Evolutionary conservation across 305 asterid species (phyloP).

Genomic region (Fraxinus sp.): DNA sequence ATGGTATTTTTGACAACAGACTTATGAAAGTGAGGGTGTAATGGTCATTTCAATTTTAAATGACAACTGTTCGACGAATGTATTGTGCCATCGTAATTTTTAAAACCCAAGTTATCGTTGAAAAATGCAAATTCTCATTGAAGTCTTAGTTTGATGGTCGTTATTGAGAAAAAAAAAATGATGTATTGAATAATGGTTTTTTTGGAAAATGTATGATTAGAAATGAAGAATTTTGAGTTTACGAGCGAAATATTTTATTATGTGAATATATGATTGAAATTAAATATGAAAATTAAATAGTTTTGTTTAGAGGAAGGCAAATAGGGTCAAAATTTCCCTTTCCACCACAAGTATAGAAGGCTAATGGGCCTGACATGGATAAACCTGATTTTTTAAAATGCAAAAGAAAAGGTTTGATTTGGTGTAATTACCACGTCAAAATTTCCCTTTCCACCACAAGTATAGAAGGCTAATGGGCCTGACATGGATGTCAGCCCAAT

Average conservation of each 20-base stretch:
- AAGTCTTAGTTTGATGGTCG: neutral
- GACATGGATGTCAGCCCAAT: neutral
- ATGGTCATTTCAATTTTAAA: neutral
- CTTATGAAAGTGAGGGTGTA: neutral
- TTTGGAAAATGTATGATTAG: no score
- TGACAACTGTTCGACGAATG: neutral
- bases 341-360: neutral
- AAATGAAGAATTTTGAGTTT: no score
- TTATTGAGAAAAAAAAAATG: neutral
- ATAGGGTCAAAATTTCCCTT: neutral
- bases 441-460: neutral
- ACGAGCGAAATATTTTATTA: no score
- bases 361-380: neutral
- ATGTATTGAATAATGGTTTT: no score
- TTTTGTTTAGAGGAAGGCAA: no score
- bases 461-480: neutral
- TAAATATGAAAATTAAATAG: no score
- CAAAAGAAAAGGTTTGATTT: no score
- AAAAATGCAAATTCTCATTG: neutral
- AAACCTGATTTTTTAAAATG: no score
- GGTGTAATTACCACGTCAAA: no score
- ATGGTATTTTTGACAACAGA: neutral
- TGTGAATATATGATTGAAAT: no score
- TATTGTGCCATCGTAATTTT: neutral
- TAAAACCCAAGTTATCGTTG: neutral